Base-by-base conservation (phyloP, 768 basidiomycete species). In the Lanmaoa pseudosensibilis region DNA sequence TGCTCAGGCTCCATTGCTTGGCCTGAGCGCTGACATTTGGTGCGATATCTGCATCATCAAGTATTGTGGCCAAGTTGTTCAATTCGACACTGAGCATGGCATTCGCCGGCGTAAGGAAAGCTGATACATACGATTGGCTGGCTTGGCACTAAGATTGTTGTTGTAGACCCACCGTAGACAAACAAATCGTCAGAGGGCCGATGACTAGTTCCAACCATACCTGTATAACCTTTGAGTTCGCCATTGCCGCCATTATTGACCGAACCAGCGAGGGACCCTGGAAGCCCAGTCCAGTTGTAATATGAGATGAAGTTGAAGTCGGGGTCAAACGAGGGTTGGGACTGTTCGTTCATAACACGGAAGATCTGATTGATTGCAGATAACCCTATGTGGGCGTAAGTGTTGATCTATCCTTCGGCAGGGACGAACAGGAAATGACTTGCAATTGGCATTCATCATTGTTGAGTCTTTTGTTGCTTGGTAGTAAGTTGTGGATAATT, bases 71-170 rank as follows among this genome's bases (percentile, higher is more conserved):
- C 30, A 91, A 67, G 62, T 89, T 75, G 9, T 63, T 72, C 41
- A 90, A 70, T 65, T 92, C 88, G 18, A 91, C 87, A 54, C 84
- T 87, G 52, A 92, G 75, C 88, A 92, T 90, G 8, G 89, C 90
- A 70, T 92, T 92, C 8, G 87, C 89, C 3, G 90, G 85, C 0
- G 84, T 87, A 56, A 89, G 75, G 70, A 88, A 92, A 5, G 89
- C 88, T 89, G 49, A 10, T n/a, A 18, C 33, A 47, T n/a, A 45
- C 7, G 48, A 48, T 61, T 19, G 25, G 52, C 25, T 19, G 13
- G 41, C 9, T 37, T 25, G 2, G 21, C 16, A 54, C n/a, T 21
- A 27, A 49, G 4, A 38, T 11, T 21, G 5, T 52, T n/a, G 8
- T 39, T 21, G 10, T 7, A 27, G 34, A 63, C 74, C 37, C 70